phyloP scores from a whole-genome alignment of 2,329 filamentous ascomycete genomes.

The Phaeomoniella chlamydospora region DNA sequence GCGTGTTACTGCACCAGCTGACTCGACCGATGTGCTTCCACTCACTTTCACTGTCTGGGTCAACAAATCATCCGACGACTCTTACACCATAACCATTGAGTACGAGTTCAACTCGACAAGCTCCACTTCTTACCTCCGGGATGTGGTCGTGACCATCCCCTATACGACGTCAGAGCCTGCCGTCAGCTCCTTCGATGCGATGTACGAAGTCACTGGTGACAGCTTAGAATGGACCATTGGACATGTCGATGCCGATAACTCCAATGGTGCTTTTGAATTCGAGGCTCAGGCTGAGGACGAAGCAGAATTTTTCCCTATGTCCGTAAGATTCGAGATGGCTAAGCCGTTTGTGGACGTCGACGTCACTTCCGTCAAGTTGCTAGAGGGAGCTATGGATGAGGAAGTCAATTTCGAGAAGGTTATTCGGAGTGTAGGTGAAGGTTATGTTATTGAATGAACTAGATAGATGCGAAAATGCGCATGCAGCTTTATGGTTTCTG shows the following conservation, averaged over 20 bases:
- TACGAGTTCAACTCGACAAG: conserved; percentile 82
- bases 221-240: conserved; percentile 90
- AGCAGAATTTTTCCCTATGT: conserved; percentile 97
- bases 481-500: too few relatives aligned
- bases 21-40: conserved; percentile 67
- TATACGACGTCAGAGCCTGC: conserved; percentile 73
- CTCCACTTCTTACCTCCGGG: conserved; percentile 45
- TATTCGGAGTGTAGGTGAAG: conserved; percentile 27
- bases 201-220: conserved; percentile 87
- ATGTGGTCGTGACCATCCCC: conserved; percentile 79
- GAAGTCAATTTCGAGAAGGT: conserved; percentile 29
- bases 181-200: conserved; percentile 84
- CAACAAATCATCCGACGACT: conserved; percentile 67
- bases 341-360: conserved; percentile 84
- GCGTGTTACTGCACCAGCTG: conserved; percentile 69
- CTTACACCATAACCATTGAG: conserved; percentile 83
- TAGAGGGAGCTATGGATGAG: conserved; percentile 28
- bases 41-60: conserved; percentile 98
- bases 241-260: conserved; percentile 65
- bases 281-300: conserved; percentile 80
- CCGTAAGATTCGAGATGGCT: conserved; percentile 72
- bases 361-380: conserved; percentile 38
- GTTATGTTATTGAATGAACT: conserved; percentile 29
- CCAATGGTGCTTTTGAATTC: conserved; percentile 84
- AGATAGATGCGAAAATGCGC: too few relatives aligned